Base-by-base conservation (phyloP, 345 rosid genomes). In the Lepidium sativum region DNA sequence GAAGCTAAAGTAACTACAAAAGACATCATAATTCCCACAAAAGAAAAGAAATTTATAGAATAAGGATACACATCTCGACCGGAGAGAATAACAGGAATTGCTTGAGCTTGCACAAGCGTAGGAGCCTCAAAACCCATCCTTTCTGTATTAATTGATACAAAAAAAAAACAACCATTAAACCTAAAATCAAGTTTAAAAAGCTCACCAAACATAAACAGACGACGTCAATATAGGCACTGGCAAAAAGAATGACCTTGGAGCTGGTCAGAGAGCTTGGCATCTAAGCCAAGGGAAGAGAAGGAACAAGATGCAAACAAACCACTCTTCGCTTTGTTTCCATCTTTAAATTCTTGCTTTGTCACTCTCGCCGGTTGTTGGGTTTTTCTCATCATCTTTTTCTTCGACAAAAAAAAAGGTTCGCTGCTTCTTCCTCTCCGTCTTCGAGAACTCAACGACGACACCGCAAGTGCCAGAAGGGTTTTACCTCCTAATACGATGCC, bases 1-100 rank as follows among this genome's bases (percentile, higher is more conserved):
- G 18, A 64, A 70, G 63, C 57, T 38, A 66, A 34, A 16, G 6
- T 43, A 33, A 25, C 20, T 6, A 47, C 41, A 41, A 53, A 45
- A n/a, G 6, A 16, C 53, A 65, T 33, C 71, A 17, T 8, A 38
- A 33, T 15, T 63, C 49, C 41, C 55, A 35, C 6, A 37, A 13
- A 38, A 27, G 3, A 3, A 6, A 3, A 15, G 6, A 29, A 25
- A 12, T 2, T 13, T 2, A 8, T 3, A 57, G 20, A 21, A 31
- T 42, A 77, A 84, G 87, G 79, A 77, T 92, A 94, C 99, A 83
- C 89, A 72, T 94, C 97, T 38, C 87, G 84, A 52, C 97, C 95
- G 12, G 99, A 81, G 74, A 94, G 97, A 64, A 90, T 77, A 43
- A 90, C 86, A 37, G 97, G 99, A 67, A 94, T 88, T 35, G 99